Evolutionary conservation across 179 eudicot genomes (phyloP).

Genomic region (Carnegiea gigantea): DNA sequence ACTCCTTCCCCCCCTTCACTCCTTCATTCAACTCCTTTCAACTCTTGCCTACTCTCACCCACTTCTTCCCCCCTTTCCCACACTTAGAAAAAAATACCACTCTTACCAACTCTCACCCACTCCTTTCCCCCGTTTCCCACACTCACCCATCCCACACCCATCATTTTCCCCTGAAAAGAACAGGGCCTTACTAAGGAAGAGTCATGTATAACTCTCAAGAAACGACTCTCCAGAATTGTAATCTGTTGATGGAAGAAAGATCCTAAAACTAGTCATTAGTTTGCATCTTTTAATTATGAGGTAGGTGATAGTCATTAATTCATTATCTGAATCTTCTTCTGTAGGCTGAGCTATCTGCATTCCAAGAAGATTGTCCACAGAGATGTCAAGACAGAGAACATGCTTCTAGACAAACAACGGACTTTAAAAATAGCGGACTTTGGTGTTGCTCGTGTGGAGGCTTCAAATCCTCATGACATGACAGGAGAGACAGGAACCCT

Average conservation of each 20-base stretch:
- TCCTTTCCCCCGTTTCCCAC: too few relatives aligned
- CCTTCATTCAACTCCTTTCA: too few relatives aligned
- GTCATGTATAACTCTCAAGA: not conserved
- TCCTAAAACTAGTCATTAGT: not conserved
- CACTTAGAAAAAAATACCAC: too few relatives aligned
- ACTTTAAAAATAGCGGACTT: conserved; percentile 43
- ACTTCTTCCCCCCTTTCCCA: too few relatives aligned
- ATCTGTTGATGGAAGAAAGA: not conserved
- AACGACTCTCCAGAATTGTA: not conserved
- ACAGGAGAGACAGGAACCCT: conserved; percentile 48
- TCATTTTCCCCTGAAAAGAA: too few relatives aligned
- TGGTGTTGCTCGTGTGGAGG: conserved; percentile 48
- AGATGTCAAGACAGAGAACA: conserved; percentile 45
- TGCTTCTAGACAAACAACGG: conserved; percentile 42
- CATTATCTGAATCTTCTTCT: not conserved
- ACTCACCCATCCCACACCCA: too few relatives aligned
- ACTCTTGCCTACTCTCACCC: too few relatives aligned
- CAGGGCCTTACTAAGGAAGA: too few relatives aligned
- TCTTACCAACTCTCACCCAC: too few relatives aligned
- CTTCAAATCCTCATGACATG: conserved; percentile 48
- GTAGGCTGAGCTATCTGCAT: conserved; percentile 42
- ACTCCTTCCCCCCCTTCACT: too few relatives aligned
- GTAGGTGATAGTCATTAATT: not conserved
- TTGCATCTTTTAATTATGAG: conserved; percentile 5
- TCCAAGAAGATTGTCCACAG: conserved; percentile 40